These are phyloP conservation scores for Diaporthe vexans DNA, from an alignment of 2,329 filamentous ascomycete genomes.

Conservation along the genomic window DNA sequence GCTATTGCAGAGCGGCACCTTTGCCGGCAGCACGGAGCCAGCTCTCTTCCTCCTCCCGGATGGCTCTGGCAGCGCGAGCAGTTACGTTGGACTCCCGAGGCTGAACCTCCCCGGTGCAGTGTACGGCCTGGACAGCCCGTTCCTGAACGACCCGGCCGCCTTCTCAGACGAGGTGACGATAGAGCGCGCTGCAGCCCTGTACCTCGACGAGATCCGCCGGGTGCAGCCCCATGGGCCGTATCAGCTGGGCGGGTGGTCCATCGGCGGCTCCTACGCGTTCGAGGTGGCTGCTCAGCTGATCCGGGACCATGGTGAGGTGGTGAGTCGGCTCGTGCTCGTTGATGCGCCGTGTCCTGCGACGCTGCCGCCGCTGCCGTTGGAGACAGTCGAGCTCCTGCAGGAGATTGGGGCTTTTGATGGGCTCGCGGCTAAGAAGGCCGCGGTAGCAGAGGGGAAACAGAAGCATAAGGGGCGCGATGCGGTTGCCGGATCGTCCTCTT, in stretches of 20 bases:
- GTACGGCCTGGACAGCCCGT: conserved; percentile 75
- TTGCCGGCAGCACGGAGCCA: conserved; percentile 55
- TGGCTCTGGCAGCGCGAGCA: conserved; percentile 72
- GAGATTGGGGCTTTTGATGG: background rate
- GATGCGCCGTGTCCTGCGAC: background rate
- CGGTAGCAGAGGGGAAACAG: background rate
- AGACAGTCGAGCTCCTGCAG: background rate
- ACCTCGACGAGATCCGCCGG: conserved; percentile 77
- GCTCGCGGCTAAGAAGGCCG: background rate
- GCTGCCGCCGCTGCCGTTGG: background rate
- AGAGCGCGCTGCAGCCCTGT: conserved; percentile 73
- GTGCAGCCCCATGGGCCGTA: conserved; percentile 79
- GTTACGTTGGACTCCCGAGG: conserved; percentile 72
- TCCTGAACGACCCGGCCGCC: conserved; percentile 71
- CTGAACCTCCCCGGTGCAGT: conserved; percentile 59
- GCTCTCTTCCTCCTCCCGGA: conserved; percentile 68
- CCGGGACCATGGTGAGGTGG: background rate
- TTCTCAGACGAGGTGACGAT: conserved; percentile 75
- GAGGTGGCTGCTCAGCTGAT: conserved; percentile 21
- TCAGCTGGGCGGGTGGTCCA: conserved; percentile 79
- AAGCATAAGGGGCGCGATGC: background rate
- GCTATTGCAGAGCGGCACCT: conserved; percentile 65
- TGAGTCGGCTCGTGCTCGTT: background rate
- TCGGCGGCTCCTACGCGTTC: conserved; percentile 70
- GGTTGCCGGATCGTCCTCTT: too few species aligned